These are phyloP conservation scores for Arabidopsis hybrid DNA, from an alignment of 441 rosid genomes.

Conservation along the genomic window DNA sequence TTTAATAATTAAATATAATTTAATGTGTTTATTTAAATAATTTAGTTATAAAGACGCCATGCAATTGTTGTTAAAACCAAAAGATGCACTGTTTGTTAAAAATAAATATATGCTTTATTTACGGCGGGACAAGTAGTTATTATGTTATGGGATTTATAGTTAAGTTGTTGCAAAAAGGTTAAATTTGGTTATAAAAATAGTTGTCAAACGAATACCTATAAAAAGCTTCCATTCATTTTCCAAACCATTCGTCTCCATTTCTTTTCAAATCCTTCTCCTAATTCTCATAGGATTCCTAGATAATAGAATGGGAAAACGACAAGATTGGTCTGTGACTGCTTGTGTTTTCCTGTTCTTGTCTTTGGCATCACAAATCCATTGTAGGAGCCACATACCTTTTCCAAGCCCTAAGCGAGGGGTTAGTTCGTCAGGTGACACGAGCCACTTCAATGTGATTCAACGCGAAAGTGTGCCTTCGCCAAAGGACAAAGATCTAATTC, in stretches of 20 bases:
- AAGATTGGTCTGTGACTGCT: background rate
- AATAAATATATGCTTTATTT: too few relatives aligned
- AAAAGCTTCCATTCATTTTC: background rate
- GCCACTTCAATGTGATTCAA: slow-evolving; percentile 19
- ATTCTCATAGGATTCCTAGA: background rate
- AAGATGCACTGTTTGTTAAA: too few relatives aligned
- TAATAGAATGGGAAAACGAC: slow-evolving; percentile 33
- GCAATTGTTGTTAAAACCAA: too few relatives aligned
- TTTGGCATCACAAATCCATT: slow-evolving; percentile 31
- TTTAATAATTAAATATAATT: too few relatives aligned
- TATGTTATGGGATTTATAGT: too few relatives aligned
- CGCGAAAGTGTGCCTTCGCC: background rate
- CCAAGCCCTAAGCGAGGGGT: background rate
- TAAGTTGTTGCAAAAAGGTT: too few relatives aligned
- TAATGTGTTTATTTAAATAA: too few relatives aligned
- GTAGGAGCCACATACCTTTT: slow-evolving; percentile 46
- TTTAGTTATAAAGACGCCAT: too few relatives aligned
- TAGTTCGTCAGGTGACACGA: background rate
- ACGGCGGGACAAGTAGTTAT: too few relatives aligned
- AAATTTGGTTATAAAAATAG: background rate
- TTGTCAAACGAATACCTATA: background rate
- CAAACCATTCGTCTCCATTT: background rate
- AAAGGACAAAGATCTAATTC: slow-evolving; percentile 62
- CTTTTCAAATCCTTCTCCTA: too few relatives aligned
- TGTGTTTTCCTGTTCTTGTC: slow-evolving; percentile 35